A percentile compares a stretch with the other conserved stretches of the same genome.
phyloP scores from a whole-genome alignment of 225 moss, liverwort and hornwort species.

The Marchantia polymorpha region DNA sequence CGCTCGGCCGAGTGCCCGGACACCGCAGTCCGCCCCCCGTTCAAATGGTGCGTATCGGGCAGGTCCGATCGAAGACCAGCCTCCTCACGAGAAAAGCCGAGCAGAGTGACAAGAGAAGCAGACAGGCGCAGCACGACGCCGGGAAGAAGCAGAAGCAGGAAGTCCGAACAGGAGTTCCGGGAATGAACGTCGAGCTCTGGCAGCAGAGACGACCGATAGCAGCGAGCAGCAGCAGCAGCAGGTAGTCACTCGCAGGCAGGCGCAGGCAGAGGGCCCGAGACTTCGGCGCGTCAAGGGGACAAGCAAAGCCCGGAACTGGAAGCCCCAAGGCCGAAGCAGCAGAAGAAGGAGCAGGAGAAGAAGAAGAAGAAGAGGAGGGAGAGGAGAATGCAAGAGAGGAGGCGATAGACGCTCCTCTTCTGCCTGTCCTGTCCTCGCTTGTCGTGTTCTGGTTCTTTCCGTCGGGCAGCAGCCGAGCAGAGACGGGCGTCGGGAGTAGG shows the following conservation, averaged over 20 bases:
- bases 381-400: not conserved
- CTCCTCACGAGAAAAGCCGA: not conserved
- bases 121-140: not conserved
- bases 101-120: not conserved
- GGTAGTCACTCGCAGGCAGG: not conserved
- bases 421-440: not conserved
- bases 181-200: not conserved
- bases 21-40: not conserved
- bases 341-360: not conserved
- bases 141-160: not conserved
- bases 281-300: not conserved
- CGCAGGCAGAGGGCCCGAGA: not conserved
- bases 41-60: not conserved
- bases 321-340: no score
- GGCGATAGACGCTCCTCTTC: not conserved
- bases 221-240: not conserved
- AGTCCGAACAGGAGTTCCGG: not conserved
- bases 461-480: not conserved
- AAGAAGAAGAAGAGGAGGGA: not conserved
- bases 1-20: not conserved
- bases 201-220: not conserved
- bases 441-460: not conserved
- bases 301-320: not conserved
- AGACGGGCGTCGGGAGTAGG: not conserved
- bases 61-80: constrained; percentile 3